Evolutionary conservation across 1,284 basidiomycete genomes (phyloP), one percentile per base, ranked within the genome.

Genomic region (Takashimella tepidaria): DNA sequence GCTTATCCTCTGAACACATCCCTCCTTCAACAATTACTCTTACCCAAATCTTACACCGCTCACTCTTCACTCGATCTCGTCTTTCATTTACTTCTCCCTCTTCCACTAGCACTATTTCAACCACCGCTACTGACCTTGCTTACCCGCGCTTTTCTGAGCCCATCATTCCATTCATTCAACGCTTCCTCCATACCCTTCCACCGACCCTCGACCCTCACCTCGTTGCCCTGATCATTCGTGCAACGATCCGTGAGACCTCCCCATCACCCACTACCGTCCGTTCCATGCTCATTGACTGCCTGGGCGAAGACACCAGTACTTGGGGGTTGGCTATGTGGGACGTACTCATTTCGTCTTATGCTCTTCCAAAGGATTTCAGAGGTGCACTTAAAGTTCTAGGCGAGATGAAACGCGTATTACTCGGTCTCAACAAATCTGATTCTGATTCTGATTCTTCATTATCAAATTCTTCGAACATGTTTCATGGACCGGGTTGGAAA

Each of bases 201-300:
- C 10, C 26, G n/a, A 23, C 46, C 5, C 19, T 26, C 1, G 45
- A 45, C 12, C n/a, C 16, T 1, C 20, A 25, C 1, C 51, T 53
- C 19, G 37, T 46, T 0, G 44, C 45, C 1, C 41, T 23, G 1
- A 41, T 43, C 8, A 22, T 58, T 4, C 41, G 53, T 16, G 47
- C 51, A 0, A 37, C 60, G 5, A 53, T 59, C 4, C 27, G 27
- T 2, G 57, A 57, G 45, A 53, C 52, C 1, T 25, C 22, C 6
- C 51, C 54, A 10, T 41, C 50, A 2, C 54, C 58, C 2, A 44
- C n/a, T 1, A 41, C 51, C 2, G 51, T 62, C 8, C 53, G 56
- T 23, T 25, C 48, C 24, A 58, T 61, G 48, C 59, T 64, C 40
- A 37, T n/a, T 4, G 55, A 59, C 8, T 61, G 59, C 43, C 42